A percentile compares a stretch with the other conserved stretches of the same genome.
Conservation (phyloP, 129 eudicot genomes). For the Lonicera japonica region DNA sequence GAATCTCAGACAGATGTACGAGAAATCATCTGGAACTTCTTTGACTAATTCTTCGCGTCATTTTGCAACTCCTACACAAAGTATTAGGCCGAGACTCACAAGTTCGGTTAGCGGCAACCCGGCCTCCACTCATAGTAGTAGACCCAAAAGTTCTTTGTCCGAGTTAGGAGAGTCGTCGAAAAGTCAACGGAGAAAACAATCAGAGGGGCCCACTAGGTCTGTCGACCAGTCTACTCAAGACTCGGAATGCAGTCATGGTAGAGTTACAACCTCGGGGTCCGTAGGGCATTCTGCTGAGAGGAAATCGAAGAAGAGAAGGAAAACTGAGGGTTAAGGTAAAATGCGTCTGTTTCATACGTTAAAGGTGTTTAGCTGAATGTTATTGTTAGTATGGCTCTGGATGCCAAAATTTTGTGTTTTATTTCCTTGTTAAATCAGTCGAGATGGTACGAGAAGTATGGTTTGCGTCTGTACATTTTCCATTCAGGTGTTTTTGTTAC, state of each 20-base stretch:
- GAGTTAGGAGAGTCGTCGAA: conserved; percentile 30
- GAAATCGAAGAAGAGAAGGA: conserved; percentile 53
- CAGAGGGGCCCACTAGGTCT: conserved; percentile 18
- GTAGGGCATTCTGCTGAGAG: conserved; percentile 38
- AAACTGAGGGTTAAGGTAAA: conserved; percentile 13
- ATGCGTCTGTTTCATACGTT: too few species aligned
- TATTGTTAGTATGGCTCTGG: background rate
- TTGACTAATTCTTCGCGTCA: conserved; percentile 43
- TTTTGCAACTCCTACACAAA: conserved; percentile 44
- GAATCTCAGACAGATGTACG: conserved; percentile 32
- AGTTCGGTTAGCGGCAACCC: conserved; percentile 22
- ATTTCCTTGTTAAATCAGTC: background rate
- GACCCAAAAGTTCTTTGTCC: conserved; percentile 27
- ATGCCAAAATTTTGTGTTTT: background rate
- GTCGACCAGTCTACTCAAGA: conserved; percentile 25
- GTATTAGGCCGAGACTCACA: conserved; percentile 25
- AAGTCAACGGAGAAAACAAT: conserved; percentile 23
- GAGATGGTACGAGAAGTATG: background rate
- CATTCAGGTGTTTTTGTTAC: too few species aligned
- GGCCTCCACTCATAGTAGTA: conserved; percentile 41
- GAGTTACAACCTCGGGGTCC: conserved; percentile 30
- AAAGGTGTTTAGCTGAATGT: background rate
- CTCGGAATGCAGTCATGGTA: conserved; percentile 34
- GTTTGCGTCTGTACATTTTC: background rate
- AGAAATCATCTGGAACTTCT: conserved; percentile 39